Base-by-base conservation (phyloP, 2,329 filamentous ascomycete genomes). In the Colletotrichum tamarilloi region DNA sequence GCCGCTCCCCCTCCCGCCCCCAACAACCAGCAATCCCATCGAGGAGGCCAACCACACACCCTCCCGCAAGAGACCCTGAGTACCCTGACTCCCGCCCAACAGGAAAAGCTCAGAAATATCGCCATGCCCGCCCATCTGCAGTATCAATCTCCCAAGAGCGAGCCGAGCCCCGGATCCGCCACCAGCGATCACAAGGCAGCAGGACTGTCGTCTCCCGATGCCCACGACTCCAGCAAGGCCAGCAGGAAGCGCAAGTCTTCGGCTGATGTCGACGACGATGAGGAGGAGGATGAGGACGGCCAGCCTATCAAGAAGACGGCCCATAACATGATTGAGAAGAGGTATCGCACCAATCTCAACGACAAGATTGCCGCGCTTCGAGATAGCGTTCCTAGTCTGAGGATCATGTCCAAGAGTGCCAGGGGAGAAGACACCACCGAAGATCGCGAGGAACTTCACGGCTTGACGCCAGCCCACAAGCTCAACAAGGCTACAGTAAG, bases 271-370 rank as follows among this genome's bases (percentile, higher is more conserved):
- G 86, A 88, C 5, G 87, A 91, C 26, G 86, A 90, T 3, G 90
- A 92, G 14, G 87, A 90, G 58, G 84, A 88, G 35, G 82, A 90
- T 63, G 88, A 88, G 76, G 89, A 86, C 77, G 91, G 88, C 38
- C 85, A 87, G 26, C 86, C 85, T 32, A 79, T 87, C 72, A 98
- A 98, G 87, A 98, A 98, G 88, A 97, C 95, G 38, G 95, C 96
- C 2, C 96, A 98, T 84, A 98, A 98, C 83, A 97, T 98, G 89
- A 98, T 98, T 75, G 96, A 98, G 85, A 98, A 98, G 87, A 88
- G 96, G 76, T 98, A 98, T 82, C 92, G 96, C 78, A 98, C 94
- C 67, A 98, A 98, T 79, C 88, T 98, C 70, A 98, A 98, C 80
- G 96, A 98, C 81, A 98, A 98, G 85, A 98, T 98, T 78, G 93